Evolutionary conservation across 306 rosid genomes (phyloP).

Genomic region (Quercus alba): DNA sequence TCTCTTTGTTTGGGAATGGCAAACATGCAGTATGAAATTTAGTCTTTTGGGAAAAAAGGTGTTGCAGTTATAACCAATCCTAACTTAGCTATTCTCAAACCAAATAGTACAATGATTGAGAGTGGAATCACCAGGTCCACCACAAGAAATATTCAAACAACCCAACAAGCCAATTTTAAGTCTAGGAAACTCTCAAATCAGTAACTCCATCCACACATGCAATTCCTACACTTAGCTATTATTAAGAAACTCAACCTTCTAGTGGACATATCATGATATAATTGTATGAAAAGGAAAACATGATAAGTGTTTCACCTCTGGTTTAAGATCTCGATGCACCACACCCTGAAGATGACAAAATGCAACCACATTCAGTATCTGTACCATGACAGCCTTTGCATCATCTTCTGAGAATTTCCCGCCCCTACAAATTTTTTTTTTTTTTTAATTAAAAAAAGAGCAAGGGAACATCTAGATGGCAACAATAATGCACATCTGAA

Average conservation of each 20-base stretch:
- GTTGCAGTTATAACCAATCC: constrained; percentile 6
- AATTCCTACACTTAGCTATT: constrained; percentile 10
- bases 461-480: constrained; percentile 19
- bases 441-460: not conserved
- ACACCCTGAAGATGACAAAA: constrained; percentile 99
- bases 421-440: constrained; percentile 45
- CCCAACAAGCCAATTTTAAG: not conserved
- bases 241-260: not conserved
- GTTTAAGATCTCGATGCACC: constrained; percentile 99
- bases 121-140: not conserved
- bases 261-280: constrained; percentile 9
- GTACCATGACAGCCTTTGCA: constrained; percentile 93
- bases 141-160: not conserved
- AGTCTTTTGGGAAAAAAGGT: not conserved
- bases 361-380: constrained; percentile 88
- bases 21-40: constrained; percentile 8
- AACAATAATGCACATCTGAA: constrained; percentile 13
- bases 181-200: constrained; percentile 5
- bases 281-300: constrained; percentile 11
- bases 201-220: not conserved
- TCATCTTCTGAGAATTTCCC: constrained; percentile 98
- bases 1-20: constrained; percentile 1
- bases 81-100: constrained; percentile 2
- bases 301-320: constrained; percentile 62
- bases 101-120: not conserved